These are phyloP conservation scores for Fagopyrum tataricum DNA, from an alignment of 148 eudicot species.

Conservation along the genomic window DNA sequence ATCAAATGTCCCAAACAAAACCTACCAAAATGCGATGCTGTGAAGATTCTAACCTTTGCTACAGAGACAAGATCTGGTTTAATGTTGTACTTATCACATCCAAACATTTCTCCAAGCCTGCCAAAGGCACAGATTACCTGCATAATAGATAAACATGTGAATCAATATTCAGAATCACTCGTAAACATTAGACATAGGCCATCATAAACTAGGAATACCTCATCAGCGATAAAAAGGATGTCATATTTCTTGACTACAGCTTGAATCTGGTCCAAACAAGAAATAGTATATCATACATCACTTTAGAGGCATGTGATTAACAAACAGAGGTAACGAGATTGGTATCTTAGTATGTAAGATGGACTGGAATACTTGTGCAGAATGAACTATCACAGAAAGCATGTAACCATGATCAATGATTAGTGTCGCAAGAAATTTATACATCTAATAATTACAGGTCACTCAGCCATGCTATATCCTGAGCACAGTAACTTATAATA, in stretches of 20 bases:
- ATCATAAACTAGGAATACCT: constrained; percentile 39
- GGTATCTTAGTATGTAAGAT: not conserved
- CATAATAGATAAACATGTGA: constrained; percentile 2
- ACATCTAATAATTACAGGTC: not conserved
- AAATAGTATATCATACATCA: not conserved
- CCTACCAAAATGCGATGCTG: not conserved
- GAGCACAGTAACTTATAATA: not conserved
- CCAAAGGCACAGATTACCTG: constrained; percentile 95
- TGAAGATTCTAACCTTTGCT: constrained; percentile 56
- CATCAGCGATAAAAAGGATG: constrained; percentile 92
- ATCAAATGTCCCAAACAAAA: not conserved
- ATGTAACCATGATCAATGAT: not conserved
- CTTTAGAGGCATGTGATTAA: not conserved
- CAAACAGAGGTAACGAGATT: not conserved
- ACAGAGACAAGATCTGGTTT: constrained; percentile 93
- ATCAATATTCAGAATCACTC: not conserved
- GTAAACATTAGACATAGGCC: not conserved
- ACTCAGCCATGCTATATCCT: not conserved
- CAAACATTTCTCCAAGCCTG: constrained; percentile 94
- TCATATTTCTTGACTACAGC: constrained; percentile 85
- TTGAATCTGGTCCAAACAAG: constrained; percentile 57
- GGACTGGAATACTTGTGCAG: not conserved
- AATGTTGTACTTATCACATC: constrained; percentile 83
- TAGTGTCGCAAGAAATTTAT: not conserved
- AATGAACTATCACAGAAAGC: not conserved